Base-by-base conservation (phyloP, 1,139 yeast species). In the Dujonia santamariae region DNA sequence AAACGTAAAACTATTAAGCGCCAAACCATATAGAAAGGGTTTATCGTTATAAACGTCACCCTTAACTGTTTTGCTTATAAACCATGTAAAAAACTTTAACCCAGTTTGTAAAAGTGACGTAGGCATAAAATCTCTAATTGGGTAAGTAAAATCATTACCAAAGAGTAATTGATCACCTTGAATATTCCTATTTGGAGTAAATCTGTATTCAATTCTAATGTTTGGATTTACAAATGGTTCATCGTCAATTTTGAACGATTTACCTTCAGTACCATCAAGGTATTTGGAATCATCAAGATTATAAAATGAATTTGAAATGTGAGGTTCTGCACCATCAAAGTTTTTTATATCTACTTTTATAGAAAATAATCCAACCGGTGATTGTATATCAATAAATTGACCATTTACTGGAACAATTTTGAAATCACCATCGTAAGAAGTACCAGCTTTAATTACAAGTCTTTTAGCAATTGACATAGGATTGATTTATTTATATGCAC, bases 141-240 rank as follows among this genome's bases (percentile, higher is more conserved):
- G 81, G 21, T 65, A 56, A 16, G 69, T 75, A 52, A 80, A 80
- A 50, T 83, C 90, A 48, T 83, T 83, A 1, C 90, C 90, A 59
- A 78, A 82, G 11, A 77, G 45, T 34, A 82, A 56, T 12, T 70
- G 69, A 30, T 72, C 63, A 1, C 85, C 86, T 22, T 50, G 48
- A 14, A 78, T 64, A 22, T 65, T 61, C 13, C 42, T 39, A n/a
- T 58, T 60, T 4, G 78, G 77, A 11, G 50, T 56, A 40, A 68
- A 67, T 26, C 56, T 59, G 15, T 71, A 54, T 22, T 58, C 53
- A 22, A 69, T 48, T 18, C 68, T 48, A 21, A 69, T 48, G 38
- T 66, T 68, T 17, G 67, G 63, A 9, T 37, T 35, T n/a, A n/a
- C n/a, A n/a, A n/a, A n/a, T 7, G 35, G 38, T 41, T 19, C 19